phyloP scores from a whole-genome alignment of 495 filamentous ascomycete genomes.

The Aspergillus nanangensis region DNA sequence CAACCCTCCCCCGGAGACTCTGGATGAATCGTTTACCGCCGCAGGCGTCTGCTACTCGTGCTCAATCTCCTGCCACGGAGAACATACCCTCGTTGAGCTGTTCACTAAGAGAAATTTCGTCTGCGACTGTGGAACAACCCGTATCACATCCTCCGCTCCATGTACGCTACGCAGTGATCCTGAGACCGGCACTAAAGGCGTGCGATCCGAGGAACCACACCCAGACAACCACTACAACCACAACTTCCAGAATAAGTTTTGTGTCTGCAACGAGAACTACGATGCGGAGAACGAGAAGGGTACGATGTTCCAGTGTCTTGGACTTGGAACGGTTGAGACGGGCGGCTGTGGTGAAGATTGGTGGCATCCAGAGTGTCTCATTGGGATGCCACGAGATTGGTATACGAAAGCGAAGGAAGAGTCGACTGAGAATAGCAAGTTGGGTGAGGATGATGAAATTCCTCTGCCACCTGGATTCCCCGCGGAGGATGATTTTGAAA shows the following conservation, averaged over 20 bases:
- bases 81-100: slow-evolving; percentile 91
- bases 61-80: slow-evolving; percentile 93
- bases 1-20: slow-evolving; percentile 66
- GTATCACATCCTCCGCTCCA: slow-evolving; percentile 61
- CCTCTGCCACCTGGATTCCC: slow-evolving; percentile 82
- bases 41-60: slow-evolving; percentile 95
- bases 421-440: slow-evolving; percentile 38
- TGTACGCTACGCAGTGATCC: slow-evolving; percentile 76
- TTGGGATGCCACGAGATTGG: slow-evolving; percentile 64
- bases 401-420: slow-evolving; percentile 26
- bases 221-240: slow-evolving; percentile 85
- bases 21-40: slow-evolving; percentile 59
- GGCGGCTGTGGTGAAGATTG: slow-evolving; percentile 97
- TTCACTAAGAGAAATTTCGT: slow-evolving; percentile 94
- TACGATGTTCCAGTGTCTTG: slow-evolving; percentile 98
- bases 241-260: slow-evolving; percentile 91
- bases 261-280: slow-evolving; percentile 83
- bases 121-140: slow-evolving; percentile 92
- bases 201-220: slow-evolving; percentile 68
- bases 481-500: slow-evolving; percentile 79
- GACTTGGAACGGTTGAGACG: slow-evolving; percentile 70
- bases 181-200: slow-evolving; percentile 68
- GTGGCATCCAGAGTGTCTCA: slow-evolving; percentile 95
- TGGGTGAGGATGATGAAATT: slow-evolving; percentile 45
- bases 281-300: slow-evolving; percentile 82